Evolutionary conservation across 2,329 filamentous ascomycete species (phyloP).

Genomic region (Diaporthe citri): DNA sequence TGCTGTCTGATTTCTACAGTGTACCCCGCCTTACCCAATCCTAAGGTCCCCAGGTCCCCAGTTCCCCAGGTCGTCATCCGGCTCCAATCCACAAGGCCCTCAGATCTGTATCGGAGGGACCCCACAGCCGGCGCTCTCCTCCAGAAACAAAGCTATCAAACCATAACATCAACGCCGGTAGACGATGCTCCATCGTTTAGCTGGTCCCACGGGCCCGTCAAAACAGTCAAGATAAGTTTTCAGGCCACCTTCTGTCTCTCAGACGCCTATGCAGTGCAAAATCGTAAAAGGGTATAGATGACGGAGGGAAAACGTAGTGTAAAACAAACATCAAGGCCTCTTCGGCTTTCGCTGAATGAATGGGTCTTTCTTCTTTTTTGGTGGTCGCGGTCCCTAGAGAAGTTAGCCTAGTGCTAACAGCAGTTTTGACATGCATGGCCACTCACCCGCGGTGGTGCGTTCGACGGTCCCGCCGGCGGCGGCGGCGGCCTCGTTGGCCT

Average conservation of each 20-base stretch:
- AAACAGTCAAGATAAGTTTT: neutral
- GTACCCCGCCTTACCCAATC: neutral
- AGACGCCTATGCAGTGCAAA: slow-evolving; percentile 12
- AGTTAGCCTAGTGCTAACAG: neutral
- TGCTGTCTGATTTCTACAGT: slow-evolving; percentile 5
- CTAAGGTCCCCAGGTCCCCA: neutral
- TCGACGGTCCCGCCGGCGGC: slow-evolving; percentile 25
- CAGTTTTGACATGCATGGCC: neutral
- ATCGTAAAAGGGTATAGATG: slow-evolving; percentile 21
- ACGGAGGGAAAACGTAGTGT: neutral
- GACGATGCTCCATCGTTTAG: slow-evolving; percentile 20
- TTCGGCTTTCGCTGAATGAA: slow-evolving; percentile 58
- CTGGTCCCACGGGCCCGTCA: neutral
- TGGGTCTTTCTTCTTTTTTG: slow-evolving; percentile 54
- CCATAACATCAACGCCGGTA: slow-evolving; percentile 3
- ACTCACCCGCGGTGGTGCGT: slow-evolving; percentile 30
- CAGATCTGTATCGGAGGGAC: neutral
- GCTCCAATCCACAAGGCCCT: neutral
- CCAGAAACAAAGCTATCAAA: neutral
- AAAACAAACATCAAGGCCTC: slow-evolving; percentile 25
- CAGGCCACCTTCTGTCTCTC: neutral
- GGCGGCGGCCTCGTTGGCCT: slow-evolving; percentile 28
- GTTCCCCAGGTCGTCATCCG: neutral
- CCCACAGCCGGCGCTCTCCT: neutral
- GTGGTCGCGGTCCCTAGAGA: slow-evolving; percentile 15